Evolutionary conservation across 2,329 filamentous ascomycete species (phyloP).

Genomic region (Fusarium armeniacum): DNA sequence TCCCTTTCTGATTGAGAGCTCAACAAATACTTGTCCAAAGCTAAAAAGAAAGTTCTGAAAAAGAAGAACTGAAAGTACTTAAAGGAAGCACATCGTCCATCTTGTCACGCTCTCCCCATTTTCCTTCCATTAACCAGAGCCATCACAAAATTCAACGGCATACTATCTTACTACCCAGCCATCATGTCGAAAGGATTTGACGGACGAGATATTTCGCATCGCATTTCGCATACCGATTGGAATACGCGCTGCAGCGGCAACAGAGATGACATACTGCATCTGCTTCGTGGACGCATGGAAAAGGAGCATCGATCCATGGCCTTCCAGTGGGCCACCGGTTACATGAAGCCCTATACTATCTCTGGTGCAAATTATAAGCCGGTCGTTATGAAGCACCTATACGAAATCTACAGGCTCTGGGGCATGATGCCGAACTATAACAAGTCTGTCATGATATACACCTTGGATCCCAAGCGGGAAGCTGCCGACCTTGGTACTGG

Average conservation of each 20-base stretch:
- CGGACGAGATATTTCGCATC: too few species aligned
- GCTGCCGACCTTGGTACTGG: neutral
- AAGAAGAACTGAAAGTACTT: too few species aligned
- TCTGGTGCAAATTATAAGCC: neutral
- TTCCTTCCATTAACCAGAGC: fast-evolving
- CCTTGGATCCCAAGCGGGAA: neutral
- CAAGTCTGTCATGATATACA: conserved; percentile 14
- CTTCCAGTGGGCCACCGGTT: fast-evolving
- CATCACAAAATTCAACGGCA: too few species aligned
- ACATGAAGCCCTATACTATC: too few species aligned
- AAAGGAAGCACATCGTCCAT: too few species aligned
- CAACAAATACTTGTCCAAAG: too few species aligned
- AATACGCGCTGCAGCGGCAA: neutral
- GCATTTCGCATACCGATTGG: too few species aligned
- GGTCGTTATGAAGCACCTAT: neutral
- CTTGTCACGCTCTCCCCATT: too few species aligned
- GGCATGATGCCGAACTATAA: neutral
- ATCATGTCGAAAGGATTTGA: too few species aligned
- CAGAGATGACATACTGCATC: conserved; percentile 8
- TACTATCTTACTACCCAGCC: too few species aligned
- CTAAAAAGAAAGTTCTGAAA: too few species aligned
- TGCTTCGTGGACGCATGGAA: conserved; percentile 5
- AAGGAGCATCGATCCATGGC: neutral
- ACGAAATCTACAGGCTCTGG: neutral
- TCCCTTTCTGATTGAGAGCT: too few species aligned